Conservation (phyloP, 306 rosid genomes). For the Quercus mongolica region DNA sequence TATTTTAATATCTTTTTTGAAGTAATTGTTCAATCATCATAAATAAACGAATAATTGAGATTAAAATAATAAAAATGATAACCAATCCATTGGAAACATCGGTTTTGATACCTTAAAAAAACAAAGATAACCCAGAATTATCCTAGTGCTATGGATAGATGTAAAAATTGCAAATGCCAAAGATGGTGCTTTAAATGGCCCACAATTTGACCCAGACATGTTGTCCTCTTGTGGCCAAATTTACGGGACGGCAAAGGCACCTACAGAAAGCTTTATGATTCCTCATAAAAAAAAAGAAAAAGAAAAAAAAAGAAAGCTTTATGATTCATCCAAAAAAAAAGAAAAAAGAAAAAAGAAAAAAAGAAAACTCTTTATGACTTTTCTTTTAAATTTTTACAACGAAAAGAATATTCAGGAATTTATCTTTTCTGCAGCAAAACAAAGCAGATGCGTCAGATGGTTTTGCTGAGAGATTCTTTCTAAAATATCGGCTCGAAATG, state of each 20-base stretch:
- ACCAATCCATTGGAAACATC: no score
- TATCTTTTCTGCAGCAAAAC: neutral
- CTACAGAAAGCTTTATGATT: neutral
- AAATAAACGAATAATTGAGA: no score
- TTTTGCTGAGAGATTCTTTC: neutral
- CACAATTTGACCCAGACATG: neutral
- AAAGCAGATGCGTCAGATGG: neutral
- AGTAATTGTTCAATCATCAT: no score
- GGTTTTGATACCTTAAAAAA: no score
- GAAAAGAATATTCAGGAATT: neutral
- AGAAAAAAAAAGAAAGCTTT: neutral
- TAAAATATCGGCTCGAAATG: slow-evolving; percentile 18
- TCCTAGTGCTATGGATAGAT: no score
- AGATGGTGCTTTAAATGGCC: no score
- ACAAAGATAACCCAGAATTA: no score
- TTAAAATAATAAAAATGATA: no score
- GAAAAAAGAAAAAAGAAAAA: neutral
- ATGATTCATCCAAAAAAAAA: neutral
- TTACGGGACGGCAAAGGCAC: slow-evolving; percentile 10
- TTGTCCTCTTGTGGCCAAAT: slow-evolving; percentile 14
- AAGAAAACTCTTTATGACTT: neutral
- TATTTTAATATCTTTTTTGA: no score
- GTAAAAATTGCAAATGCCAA: no score
- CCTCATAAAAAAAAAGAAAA: neutral
- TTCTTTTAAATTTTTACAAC: neutral